These are phyloP conservation scores for Ceratocystis destructans DNA, from an alignment of 2,329 filamentous ascomycete genomes.

Conservation along the genomic window DNA sequence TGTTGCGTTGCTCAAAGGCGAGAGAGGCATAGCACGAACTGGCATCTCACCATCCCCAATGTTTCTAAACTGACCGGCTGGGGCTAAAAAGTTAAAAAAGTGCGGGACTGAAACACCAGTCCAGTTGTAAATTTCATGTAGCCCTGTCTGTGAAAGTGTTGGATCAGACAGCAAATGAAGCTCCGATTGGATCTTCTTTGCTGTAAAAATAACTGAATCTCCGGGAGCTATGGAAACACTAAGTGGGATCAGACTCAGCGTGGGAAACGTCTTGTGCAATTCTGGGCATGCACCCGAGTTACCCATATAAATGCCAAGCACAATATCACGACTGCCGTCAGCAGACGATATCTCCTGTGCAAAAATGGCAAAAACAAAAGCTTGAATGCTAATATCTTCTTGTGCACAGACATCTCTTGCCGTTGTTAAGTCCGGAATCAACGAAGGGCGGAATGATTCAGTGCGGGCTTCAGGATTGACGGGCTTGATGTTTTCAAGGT, in stretches of 20 bases:
- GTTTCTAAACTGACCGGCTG: neutral
- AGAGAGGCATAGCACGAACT: neutral
- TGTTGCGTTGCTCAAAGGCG: neutral
- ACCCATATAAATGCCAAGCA: conserved; percentile 72
- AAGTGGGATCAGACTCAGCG: conserved; percentile 66
- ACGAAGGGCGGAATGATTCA: conserved; percentile 17
- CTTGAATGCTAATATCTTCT: conserved; percentile 52
- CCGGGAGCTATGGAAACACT: conserved; percentile 31
- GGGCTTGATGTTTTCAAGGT: conserved; percentile 23
- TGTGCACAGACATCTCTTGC: conserved; percentile 28
- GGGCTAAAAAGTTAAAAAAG: conserved; percentile 13
- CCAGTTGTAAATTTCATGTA: conserved; percentile 13
- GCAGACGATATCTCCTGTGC: conserved; percentile 33
- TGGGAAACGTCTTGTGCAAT: conserved; percentile 45
- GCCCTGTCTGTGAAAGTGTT: neutral
- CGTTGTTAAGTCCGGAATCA: conserved; percentile 29
- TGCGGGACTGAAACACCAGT: neutral
- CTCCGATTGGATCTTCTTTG: conserved; percentile 2
- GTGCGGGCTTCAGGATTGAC: conserved; percentile 31
- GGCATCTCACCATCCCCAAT: neutral
- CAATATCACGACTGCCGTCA: conserved; percentile 25
- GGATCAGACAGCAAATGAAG: conserved; percentile 8
- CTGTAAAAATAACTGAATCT: neutral
- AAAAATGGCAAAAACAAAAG: conserved; percentile 61
- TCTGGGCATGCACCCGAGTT: conserved; percentile 46